Evolutionary conservation across 805 yeast genomes (phyloP), one percentile per base, ranked within the genome.

Genomic region (Candida gorgasii): DNA sequence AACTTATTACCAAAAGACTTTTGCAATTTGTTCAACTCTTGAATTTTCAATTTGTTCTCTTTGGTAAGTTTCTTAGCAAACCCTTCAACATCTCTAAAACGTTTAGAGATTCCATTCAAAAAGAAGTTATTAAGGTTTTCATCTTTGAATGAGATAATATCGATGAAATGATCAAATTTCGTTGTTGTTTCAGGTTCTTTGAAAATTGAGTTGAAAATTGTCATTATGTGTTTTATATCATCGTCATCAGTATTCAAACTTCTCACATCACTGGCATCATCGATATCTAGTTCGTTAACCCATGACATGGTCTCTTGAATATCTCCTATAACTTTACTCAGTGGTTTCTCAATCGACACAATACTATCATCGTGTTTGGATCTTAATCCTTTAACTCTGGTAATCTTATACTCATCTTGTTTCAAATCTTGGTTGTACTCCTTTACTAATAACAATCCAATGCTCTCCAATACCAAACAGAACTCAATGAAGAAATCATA

Each of bases 21-120:
- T 4, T 57, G 57, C 8, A 77, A 46, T 19, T 52, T 56, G 35
- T 66, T 63, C 16, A 76, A 51, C 47, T 78, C 84, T 35, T 69
- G 74, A 22, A 74, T 71, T 42, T 76, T 69, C 40, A 60, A 55
- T 47, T 75, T 77, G 51, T 78, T 82, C 51, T 87, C 95, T 55
- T 83, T 84, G 44, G 90, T 87, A 46, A 87, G 73, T 55, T 80
- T 86, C 54, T 93, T 82, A 2, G 98, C 98, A 52, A 90, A 73
- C 5, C 84, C 79, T 59, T 93, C 98, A 39, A 92, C 95, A 56
- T 92, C 98, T 42, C 77, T 79, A 54, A 93, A 90, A 45, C 99
- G 70, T 57, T 84, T 81, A 28, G 82, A 74, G 2, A 89, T 66
- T 0, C 74, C 73, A 40, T 63, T 61, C 40, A 63, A 52, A 50